Evolutionary conservation across 352 stramenopile species (phyloP).

Genomic region (Pythium scleroteichum): DNA sequence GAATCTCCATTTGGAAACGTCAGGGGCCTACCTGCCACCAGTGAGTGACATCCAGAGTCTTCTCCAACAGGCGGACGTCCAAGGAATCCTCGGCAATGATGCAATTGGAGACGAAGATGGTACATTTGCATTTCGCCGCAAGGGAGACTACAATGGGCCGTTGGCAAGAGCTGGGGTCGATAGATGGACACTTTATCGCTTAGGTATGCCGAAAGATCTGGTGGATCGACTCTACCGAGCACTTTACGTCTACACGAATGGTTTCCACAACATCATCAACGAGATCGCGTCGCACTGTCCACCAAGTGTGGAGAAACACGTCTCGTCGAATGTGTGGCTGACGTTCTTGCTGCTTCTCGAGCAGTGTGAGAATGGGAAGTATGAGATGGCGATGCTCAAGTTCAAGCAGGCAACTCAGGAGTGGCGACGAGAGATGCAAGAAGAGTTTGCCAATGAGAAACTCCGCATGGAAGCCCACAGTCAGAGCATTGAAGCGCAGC

Average conservation of each 20-base stretch:
- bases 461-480: constrained; percentile 36
- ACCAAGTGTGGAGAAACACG: constrained; percentile 60
- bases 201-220: constrained; percentile 77
- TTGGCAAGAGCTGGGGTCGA: constrained; percentile 70
- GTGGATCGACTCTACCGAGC: constrained; percentile 80
- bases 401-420: constrained; percentile 72
- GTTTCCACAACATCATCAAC: constrained; percentile 84
- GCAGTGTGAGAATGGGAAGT: constrained; percentile 78
- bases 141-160: constrained; percentile 35
- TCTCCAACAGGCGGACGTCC: constrained; percentile 33
- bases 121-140: constrained; percentile 47
- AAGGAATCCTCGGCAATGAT: constrained; percentile 31
- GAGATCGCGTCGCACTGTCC: constrained; percentile 77
- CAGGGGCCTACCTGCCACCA: constrained; percentile 50
- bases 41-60: constrained; percentile 46
- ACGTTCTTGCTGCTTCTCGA: constrained; percentile 75
- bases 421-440: constrained; percentile 52
- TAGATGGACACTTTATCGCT: constrained; percentile 61
- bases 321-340: constrained; percentile 82
- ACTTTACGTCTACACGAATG: constrained; percentile 84
- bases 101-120: constrained; percentile 41
- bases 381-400: constrained; percentile 88
- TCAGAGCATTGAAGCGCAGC: constrained; percentile 27
- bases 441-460: constrained; percentile 48
- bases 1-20: constrained; percentile 69